phyloP scores from a whole-genome alignment of 306 rosid species.

The Bauhinia variegata region DNA sequence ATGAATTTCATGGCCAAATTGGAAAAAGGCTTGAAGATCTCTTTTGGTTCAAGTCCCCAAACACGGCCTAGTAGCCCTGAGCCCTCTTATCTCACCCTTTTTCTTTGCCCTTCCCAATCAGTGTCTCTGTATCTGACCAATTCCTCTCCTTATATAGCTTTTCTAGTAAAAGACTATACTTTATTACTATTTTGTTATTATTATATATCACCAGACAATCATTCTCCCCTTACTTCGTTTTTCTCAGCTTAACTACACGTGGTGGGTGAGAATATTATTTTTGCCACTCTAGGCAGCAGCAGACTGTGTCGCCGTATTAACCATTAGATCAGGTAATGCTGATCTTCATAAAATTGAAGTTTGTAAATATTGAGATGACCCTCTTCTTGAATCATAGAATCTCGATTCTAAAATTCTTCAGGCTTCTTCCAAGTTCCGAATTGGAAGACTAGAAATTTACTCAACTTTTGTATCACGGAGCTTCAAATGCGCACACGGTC shows the following conservation, averaged over 20 bases:
- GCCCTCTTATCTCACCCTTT: neutral
- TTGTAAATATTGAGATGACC: no score
- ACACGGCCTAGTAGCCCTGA: constrained; percentile 35
- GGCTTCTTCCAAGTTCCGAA: constrained; percentile 6
- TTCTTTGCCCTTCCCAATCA: constrained; percentile 18
- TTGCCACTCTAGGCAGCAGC: constrained; percentile 45
- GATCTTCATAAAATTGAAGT: constrained; percentile 39
- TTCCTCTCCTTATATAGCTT: constrained; percentile 15
- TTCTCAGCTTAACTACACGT: constrained; percentile 31
- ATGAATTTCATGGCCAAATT: constrained; percentile 69
- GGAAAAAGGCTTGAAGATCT: constrained; percentile 18
- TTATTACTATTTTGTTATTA: neutral
- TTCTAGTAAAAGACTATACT: constrained; percentile 16
- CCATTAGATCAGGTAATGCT: constrained; percentile 47
- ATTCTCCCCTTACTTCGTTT: constrained; percentile 41
- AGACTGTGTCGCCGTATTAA: constrained; percentile 47
- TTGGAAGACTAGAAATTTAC: constrained; percentile 3
- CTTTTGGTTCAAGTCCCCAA: constrained; percentile 74
- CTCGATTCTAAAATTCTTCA: neutral
- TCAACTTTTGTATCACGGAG: constrained; percentile 26
- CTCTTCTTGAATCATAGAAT: no score
- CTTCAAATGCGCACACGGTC: constrained; percentile 34
- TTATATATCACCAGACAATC: constrained; percentile 26
- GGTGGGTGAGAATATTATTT: constrained; percentile 45
- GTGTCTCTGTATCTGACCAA: constrained; percentile 41